Evolutionary conservation across 768 basidiomycete genomes (phyloP).

Genomic region (Amanita fuliginea): DNA sequence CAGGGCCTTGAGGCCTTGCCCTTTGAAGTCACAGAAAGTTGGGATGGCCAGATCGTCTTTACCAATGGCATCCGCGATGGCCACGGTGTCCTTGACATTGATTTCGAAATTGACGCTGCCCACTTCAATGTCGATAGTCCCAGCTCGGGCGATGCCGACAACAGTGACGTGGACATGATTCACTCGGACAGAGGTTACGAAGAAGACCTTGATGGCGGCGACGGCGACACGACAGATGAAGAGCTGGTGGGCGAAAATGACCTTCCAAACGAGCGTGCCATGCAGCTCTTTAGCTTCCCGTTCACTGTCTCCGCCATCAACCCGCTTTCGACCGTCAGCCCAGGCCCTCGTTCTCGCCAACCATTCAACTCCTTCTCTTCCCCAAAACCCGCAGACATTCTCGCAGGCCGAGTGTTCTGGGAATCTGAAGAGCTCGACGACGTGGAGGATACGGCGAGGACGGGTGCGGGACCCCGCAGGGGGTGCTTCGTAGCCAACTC

Average conservation of each 20-base stretch:
- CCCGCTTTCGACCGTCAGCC: constrained; percentile 59
- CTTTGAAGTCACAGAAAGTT: constrained; percentile 62
- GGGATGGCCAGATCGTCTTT: constrained; percentile 70
- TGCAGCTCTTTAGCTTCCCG: constrained; percentile 62
- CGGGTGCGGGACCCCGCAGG: constrained; percentile 22
- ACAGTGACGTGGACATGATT: constrained; percentile 41
- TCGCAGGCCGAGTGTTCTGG: constrained; percentile 50
- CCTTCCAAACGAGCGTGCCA: constrained; percentile 65
- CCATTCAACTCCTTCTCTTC: constrained; percentile 18
- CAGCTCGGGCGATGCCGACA: constrained; percentile 24
- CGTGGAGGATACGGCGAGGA: constrained; percentile 16
- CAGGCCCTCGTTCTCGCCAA: constrained; percentile 25
- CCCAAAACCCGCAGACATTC: constrained; percentile 58
- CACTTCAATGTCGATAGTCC: constrained; percentile 38
- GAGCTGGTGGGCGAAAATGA: constrained; percentile 72
- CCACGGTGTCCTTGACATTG: constrained; percentile 50
- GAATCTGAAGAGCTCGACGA: constrained; percentile 33
- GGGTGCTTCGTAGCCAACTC: constrained; percentile 28
- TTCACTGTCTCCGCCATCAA: constrained; percentile 54
- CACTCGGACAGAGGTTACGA: constrained; percentile 33
- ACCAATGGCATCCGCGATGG: constrained; percentile 52
- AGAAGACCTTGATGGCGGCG: constrained; percentile 39
- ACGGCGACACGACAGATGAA: constrained; percentile 75
- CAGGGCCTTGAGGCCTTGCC: constrained; percentile 28
- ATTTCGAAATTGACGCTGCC: constrained; percentile 56